Conservation (phyloP, 148 eudicot species). For the Cornus suecica region DNA sequence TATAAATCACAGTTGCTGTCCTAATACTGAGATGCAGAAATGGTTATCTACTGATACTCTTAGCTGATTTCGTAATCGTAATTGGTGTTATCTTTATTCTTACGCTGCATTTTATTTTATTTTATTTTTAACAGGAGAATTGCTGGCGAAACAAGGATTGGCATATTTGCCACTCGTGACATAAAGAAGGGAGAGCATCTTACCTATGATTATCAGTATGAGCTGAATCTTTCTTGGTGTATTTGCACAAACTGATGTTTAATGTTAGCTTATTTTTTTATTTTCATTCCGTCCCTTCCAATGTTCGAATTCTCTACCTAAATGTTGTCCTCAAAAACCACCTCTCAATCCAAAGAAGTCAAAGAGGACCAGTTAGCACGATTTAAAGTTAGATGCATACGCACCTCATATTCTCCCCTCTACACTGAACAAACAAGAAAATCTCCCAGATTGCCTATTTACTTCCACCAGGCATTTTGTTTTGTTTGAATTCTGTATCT, state of each 20-base stretch:
- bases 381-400: no score
- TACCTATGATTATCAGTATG: constrained; percentile 96
- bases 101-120: constrained; percentile 13
- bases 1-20: constrained; percentile 97
- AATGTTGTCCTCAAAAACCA: no score
- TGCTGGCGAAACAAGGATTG: constrained; percentile 97
- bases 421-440: no score
- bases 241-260: neutral
- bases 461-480: neutral
- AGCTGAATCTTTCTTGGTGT: constrained; percentile 15
- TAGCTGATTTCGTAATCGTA: constrained; percentile 12
- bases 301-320: neutral
- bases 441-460: neutral
- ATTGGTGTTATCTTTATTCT: constrained; percentile 13
- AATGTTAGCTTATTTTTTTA: neutral
- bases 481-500: neutral
- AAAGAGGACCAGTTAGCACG: no score
- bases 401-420: no score
- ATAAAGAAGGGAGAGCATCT: constrained; percentile 90
- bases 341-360: no score
- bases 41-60: constrained; percentile 47
- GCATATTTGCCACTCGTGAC: constrained; percentile 90
- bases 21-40: constrained; percentile 99
- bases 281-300: neutral
- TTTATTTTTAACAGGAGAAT: constrained; percentile 48